A percentile compares a stretch with the other conserved stretches of the same genome.
Conservation (phyloP, 768 basidiomycete genomes). For the Phaffia tasmanica region DNA sequence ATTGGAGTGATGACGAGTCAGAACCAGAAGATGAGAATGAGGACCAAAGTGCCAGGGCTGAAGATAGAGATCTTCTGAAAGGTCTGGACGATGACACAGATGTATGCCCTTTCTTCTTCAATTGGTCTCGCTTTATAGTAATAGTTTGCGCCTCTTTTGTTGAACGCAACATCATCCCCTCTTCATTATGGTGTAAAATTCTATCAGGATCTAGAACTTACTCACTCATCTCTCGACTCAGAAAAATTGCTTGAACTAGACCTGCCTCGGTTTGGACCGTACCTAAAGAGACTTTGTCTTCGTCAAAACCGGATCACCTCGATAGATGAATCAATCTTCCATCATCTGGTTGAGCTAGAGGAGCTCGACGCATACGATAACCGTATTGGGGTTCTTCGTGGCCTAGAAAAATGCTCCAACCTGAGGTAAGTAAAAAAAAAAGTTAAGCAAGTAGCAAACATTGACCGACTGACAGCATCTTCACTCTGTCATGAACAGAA, state of each 20-base stretch:
- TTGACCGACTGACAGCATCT: constrained; percentile 34
- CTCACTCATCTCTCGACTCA: constrained; percentile 64
- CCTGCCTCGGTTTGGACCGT: constrained; percentile 53
- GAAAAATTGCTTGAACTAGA: constrained; percentile 46
- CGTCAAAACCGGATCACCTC: constrained; percentile 70
- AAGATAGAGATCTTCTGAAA: constrained; percentile 12
- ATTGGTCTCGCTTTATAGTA: background rate
- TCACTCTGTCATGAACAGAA: constrained; percentile 41
- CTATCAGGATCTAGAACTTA: constrained; percentile 68
- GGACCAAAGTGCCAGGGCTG: background rate
- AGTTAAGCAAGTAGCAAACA: constrained; percentile 28
- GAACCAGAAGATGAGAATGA: constrained; percentile 15
- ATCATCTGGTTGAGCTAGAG: constrained; percentile 55
- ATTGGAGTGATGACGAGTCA: constrained; percentile 10
- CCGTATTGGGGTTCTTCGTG: constrained; percentile 62
- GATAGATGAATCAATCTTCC: constrained; percentile 63
- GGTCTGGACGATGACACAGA: constrained; percentile 20
- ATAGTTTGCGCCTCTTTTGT: background rate
- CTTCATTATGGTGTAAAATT: background rate
- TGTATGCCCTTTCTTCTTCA: background rate
- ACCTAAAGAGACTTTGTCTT: constrained; percentile 64
- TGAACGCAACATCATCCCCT: background rate
- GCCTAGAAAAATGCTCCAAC: constrained; percentile 45
- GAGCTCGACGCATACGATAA: constrained; percentile 97
- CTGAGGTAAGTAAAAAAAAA: constrained; percentile 35